Conservation (phyloP, 495 filamentous ascomycete genomes). For the Penicillium longicatenatum region DNA sequence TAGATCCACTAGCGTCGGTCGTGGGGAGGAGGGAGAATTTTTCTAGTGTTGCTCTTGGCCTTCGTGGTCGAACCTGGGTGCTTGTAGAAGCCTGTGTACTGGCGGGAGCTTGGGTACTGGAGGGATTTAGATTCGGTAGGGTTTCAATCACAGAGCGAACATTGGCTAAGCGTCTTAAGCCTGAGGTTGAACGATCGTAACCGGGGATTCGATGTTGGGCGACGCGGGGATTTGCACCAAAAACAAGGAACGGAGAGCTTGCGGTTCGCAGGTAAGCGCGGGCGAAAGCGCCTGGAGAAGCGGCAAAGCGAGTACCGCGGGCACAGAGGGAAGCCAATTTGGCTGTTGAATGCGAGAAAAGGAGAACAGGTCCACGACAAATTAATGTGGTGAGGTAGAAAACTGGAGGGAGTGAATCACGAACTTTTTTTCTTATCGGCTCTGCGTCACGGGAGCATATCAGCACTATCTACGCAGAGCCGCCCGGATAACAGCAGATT, state of each 20-base stretch:
- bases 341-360: slow-evolving; percentile 18
- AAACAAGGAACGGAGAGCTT: slow-evolving; percentile 6
- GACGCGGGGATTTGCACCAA: slow-evolving; percentile 9
- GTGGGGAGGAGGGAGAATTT: slow-evolving; percentile 16
- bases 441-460: slow-evolving; percentile 7
- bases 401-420: not conserved
- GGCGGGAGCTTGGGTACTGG: not conserved
- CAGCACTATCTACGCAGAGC: not conserved
- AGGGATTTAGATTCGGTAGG: not conserved
- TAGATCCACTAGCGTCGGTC: not conserved
- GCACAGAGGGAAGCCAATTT: slow-evolving; percentile 47
- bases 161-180: not conserved
- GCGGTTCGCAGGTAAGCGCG: slow-evolving; percentile 12
- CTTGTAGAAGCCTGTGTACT: not conserved
- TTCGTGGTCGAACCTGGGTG: not conserved
- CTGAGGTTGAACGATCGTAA: not conserved
- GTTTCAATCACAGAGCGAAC: not conserved
- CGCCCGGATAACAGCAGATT: not conserved
- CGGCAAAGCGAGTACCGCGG: slow-evolving; percentile 35
- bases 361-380: not conserved
- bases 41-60: slow-evolving; percentile 1
- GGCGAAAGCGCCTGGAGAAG: slow-evolving; percentile 30
- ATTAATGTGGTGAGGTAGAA: not conserved
- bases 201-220: not conserved
- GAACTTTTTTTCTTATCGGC: slow-evolving; percentile 14